phyloP scores from a whole-genome alignment of 139 green algal genomes.

The Astrephomene gubernaculifera region DNA sequence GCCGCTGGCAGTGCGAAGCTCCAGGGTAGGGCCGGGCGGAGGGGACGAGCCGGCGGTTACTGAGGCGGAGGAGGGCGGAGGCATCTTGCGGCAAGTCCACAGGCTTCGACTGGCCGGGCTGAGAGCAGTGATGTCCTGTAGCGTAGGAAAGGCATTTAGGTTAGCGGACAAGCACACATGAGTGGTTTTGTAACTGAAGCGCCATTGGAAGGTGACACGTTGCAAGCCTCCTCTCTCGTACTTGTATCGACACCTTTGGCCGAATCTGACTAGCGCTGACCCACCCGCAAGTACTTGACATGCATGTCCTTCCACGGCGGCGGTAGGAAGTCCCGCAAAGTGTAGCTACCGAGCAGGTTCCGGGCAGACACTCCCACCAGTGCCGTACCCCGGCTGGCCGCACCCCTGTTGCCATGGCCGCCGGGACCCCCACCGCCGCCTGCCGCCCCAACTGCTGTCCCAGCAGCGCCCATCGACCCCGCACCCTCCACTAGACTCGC shows the following conservation, averaged over 20 bases:
- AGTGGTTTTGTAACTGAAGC: no score
- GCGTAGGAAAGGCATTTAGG: no score
- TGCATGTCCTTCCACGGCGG: slow-evolving; percentile 34
- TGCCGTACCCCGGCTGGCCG: neutral
- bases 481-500: neutral
- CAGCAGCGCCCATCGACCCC: no score
- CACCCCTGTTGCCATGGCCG: neutral
- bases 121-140: neutral
- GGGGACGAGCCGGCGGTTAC: no score
- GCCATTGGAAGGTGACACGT: no score
- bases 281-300: slow-evolving; percentile 9
- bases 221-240: no score
- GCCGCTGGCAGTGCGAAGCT: slow-evolving; percentile 9
- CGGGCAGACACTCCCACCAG: no score
- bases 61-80: no score
- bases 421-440: neutral
- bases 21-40: neutral
- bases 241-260: no score
- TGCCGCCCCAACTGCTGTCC: neutral
- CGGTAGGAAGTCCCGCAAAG: slow-evolving; percentile 13
- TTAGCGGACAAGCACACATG: no score
- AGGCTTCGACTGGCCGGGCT: neutral
- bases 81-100: neutral
- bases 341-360: slow-evolving; percentile 1
- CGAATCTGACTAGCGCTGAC: no score